Percentiles rank a stretch among this genome's conserved stretches.
Conservation (phyloP, 2,329 filamentous ascomycete genomes). For the Arthrobotrys pseudoclavata region DNA sequence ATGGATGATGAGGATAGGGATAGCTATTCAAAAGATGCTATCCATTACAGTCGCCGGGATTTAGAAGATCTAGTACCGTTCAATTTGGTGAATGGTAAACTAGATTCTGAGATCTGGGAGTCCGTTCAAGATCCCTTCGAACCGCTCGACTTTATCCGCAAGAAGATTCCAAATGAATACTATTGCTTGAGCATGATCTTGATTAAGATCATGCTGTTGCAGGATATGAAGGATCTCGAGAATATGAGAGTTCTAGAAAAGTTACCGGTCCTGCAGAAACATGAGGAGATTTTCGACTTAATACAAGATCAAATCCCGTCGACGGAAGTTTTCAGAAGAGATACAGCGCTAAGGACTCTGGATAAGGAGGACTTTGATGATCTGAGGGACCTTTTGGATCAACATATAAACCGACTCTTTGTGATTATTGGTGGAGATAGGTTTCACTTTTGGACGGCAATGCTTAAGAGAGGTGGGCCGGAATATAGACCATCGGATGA, state of each 20-base stretch:
- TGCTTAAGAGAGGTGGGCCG: slow-evolving; percentile 31
- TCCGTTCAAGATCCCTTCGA: slow-evolving; percentile 35
- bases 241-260: slow-evolving; percentile 20
- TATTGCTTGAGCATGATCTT: slow-evolving; percentile 42
- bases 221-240: slow-evolving; percentile 45
- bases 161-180: slow-evolving; percentile 39
- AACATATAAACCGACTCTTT: slow-evolving; percentile 36
- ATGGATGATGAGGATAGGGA: slow-evolving; percentile 44
- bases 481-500: slow-evolving; percentile 35
- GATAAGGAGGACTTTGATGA: slow-evolving; percentile 37
- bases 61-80: slow-evolving; percentile 40
- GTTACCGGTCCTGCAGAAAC: slow-evolving; percentile 23
- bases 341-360: slow-evolving; percentile 18
- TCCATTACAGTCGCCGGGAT: slow-evolving; percentile 36
- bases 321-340: slow-evolving; percentile 30
- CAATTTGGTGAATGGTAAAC: slow-evolving; percentile 33
- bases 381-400: slow-evolving; percentile 28
- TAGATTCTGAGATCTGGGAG: slow-evolving; percentile 44
- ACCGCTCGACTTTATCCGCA: slow-evolving; percentile 40
- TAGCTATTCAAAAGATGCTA: slow-evolving; percentile 31
- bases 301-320: slow-evolving; percentile 35
- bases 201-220: slow-evolving; percentile 37
- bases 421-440: slow-evolving; percentile 39
- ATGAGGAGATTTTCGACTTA: slow-evolving; percentile 26
- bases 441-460: slow-evolving; percentile 45